These are phyloP conservation scores for Phytophthora aleatoria DNA, from an alignment of 352 stramenopile species.

Conservation along the genomic window DNA sequence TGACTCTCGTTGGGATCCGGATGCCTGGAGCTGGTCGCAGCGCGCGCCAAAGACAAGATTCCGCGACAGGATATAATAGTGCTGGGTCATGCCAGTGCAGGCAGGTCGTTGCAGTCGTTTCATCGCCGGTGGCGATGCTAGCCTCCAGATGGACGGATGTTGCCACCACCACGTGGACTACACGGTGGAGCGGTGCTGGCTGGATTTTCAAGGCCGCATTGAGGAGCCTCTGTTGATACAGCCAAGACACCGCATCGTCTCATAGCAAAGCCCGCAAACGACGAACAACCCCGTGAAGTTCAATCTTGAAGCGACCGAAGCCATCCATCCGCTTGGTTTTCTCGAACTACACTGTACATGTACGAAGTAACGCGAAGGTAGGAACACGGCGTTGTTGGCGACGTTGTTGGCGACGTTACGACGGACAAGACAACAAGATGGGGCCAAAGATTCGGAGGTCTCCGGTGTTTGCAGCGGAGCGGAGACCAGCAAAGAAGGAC, in stretches of 20 bases:
- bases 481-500: slow-evolving; percentile 6
- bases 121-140: neutral
- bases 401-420: slow-evolving; percentile 5
- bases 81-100: neutral
- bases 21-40: neutral
- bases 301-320: slow-evolving; percentile 23
- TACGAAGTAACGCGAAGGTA: neutral
- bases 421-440: slow-evolving; percentile 22
- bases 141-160: slow-evolving; percentile 15
- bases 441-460: slow-evolving; percentile 26
- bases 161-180: slow-evolving; percentile 1
- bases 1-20: neutral
- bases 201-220: slow-evolving; percentile 19
- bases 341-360: neutral
- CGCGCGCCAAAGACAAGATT: slow-evolving; percentile 13
- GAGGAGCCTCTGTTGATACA: neutral
- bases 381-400: slow-evolving; percentile 10
- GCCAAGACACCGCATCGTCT: slow-evolving; percentile 14
- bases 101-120: slow-evolving; percentile 22
- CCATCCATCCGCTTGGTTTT: slow-evolving; percentile 15
- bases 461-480: slow-evolving; percentile 9
- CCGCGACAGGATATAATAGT: slow-evolving; percentile 1
- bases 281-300: slow-evolving; percentile 16
- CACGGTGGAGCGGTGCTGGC: neutral
- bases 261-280: slow-evolving; percentile 3